These are phyloP conservation scores for Triadica sebifera DNA, from an alignment of 345 rosid species.

Conservation along the genomic window DNA sequence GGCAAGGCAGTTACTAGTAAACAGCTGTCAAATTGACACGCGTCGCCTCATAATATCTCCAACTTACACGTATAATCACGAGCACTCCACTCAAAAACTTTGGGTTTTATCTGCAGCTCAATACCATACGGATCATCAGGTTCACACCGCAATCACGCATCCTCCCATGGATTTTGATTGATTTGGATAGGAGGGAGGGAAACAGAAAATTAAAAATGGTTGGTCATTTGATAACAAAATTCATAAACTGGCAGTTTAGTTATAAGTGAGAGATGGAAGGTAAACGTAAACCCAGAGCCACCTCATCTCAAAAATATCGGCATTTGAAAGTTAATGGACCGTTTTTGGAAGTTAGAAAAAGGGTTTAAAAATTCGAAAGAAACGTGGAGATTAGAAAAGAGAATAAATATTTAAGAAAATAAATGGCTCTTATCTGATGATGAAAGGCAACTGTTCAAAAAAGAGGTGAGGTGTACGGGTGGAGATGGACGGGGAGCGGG, in stretches of 20 bases:
- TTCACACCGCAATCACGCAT: constrained; percentile 19
- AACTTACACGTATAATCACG: constrained; percentile 42
- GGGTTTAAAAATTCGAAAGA: constrained; percentile 2
- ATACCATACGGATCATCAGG: constrained; percentile 22
- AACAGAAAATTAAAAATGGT: no score
- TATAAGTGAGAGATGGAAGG: neutral
- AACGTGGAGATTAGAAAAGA: constrained; percentile 6
- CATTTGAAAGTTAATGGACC: constrained; percentile 12
- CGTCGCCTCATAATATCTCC: constrained; percentile 31
- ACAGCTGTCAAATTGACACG: constrained; percentile 66
- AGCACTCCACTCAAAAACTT: constrained; percentile 6
- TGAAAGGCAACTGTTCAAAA: neutral
- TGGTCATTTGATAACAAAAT: no score
- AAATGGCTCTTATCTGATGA: constrained; percentile 23
- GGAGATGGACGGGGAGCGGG: constrained; percentile 8
- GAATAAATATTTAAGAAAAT: neutral
- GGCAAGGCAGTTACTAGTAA: constrained; percentile 65
- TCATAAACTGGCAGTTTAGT: no score
- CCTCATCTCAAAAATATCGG: constrained; percentile 9
- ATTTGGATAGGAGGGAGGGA: no score
- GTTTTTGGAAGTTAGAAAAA: constrained; percentile 34
- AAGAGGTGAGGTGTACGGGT: constrained; percentile 14
- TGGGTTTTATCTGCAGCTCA: constrained; percentile 23
- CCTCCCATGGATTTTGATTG: neutral
- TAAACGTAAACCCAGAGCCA: neutral